A percentile compares a stretch with the other conserved stretches of the same genome.
These are phyloP conservation scores for Hypholoma fasciculare DNA, from an alignment of 768 basidiomycete species.

Conservation along the genomic window DNA sequence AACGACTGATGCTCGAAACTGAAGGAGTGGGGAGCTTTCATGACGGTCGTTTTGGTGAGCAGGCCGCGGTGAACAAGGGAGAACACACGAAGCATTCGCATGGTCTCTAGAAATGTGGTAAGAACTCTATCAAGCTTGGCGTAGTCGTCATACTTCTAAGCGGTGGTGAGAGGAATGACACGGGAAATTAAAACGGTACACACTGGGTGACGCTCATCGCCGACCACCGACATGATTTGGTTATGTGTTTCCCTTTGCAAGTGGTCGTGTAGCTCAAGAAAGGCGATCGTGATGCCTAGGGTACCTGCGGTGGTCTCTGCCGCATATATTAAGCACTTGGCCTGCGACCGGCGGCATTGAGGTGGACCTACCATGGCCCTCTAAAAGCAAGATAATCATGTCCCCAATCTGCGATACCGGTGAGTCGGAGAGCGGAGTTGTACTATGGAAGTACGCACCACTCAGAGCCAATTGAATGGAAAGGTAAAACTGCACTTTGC, in stretches of 20 bases:
- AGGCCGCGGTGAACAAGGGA: too few relatives aligned
- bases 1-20: not conserved
- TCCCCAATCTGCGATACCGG: not conserved
- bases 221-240: slow-evolving; percentile 40
- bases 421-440: not conserved
- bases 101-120: slow-evolving; percentile 42
- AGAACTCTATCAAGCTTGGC: slow-evolving; percentile 40
- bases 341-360: not conserved
- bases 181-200: not conserved
- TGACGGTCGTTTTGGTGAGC: not conserved
- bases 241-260: slow-evolving; percentile 48
- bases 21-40: not conserved
- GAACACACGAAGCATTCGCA: slow-evolving; percentile 45
- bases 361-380: slow-evolving; percentile 39
- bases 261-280: slow-evolving; percentile 43
- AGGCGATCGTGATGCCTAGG: slow-evolving; percentile 46
- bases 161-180: not conserved
- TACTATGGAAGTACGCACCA: not conserved
- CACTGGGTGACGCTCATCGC: slow-evolving; percentile 22
- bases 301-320: slow-evolving; percentile 50
- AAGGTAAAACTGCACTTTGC: slow-evolving; percentile 49
- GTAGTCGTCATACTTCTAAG: slow-evolving; percentile 40
- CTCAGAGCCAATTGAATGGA: slow-evolving; percentile 34
- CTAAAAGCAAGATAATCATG: slow-evolving; percentile 35
- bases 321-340: not conserved